Base-by-base conservation (phyloP, 2,329 filamentous ascomycete species). In the Exophiala lecanii-corni region DNA sequence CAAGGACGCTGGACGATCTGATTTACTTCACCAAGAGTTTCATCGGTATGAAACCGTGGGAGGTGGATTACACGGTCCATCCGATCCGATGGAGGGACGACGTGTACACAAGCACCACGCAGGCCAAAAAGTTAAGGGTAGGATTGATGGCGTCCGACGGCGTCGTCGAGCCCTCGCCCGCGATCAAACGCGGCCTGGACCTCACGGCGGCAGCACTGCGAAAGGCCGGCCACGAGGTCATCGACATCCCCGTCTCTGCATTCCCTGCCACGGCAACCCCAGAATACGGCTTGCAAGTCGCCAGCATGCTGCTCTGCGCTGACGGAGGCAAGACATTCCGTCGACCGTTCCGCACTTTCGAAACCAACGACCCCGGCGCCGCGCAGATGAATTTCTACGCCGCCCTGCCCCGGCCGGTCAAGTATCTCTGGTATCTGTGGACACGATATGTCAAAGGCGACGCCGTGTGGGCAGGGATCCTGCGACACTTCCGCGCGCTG, bases 351-450 rank as follows among this genome's bases (percentile, higher is more conserved):
- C 78, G 82, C 39, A 75, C 73, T 2, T 85, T 86, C 26, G 91
- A 96, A 63, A 81, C 79, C 68, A 84, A 86, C 49, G 89, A 96
- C 59, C 66, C 75, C 0, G 89, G 89, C 12, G 87, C 86, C 2
- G 73, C 73, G 17, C 83, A 89, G 61, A 81, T 96, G 71, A 73
- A 77, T 40, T 79, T 75, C 55, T 81, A 89, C 59, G 87, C 89
- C 70, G 72, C 71, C 31, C 74, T 94, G 10, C 84, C 87, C 10
- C 70, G 80, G 5, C 79, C 84, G 3, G 59, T 94, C 54, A 87
- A 88, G 61, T 94, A 84, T 62, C 58, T 92, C n/a, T 87, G 94
- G 69, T 92, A 89, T 61, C 76, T 89, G 4, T 96, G 85, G 76
- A 82, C 92, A n/a, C 84, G 83, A 57, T 94, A 95, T 62, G 70